Evolutionary conservation across 441 rosid species (phyloP).

Genomic region (Corymbia citriodora): DNA sequence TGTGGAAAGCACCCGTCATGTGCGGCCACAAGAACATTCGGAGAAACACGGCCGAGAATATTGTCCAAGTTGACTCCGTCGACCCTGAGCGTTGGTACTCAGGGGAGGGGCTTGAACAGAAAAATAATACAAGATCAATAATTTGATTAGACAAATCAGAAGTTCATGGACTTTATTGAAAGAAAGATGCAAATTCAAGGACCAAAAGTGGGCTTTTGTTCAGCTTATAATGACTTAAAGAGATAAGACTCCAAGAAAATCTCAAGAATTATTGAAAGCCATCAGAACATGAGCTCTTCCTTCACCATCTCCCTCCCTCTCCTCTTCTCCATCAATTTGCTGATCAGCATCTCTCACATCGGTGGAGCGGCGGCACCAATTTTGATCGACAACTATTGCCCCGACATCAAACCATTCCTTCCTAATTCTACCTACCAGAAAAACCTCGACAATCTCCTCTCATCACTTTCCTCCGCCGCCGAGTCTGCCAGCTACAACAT

Average conservation of each 20-base stretch:
- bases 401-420: not conserved
- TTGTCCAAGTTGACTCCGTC: not conserved
- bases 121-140: not conserved
- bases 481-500: not conserved
- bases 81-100: not conserved
- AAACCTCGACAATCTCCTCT: not conserved
- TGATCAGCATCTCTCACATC: not conserved
- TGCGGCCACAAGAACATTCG: not conserved
- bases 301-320: not conserved
- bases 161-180: not conserved
- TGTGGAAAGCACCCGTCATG: not conserved
- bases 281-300: not conserved
- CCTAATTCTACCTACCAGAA: not conserved
- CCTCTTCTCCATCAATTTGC: not conserved
- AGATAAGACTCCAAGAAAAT: not conserved
- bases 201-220: not conserved
- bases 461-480: not conserved
- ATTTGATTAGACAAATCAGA: not conserved
- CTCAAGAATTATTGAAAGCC: not conserved
- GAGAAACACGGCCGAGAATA: not conserved
- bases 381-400: not conserved
- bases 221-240: not conserved
- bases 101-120: not conserved
- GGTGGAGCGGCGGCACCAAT: not conserved
- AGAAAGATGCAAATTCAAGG: not conserved